Evolutionary conservation across 805 yeast genomes (phyloP).

Genomic region (Candida michaelii): DNA sequence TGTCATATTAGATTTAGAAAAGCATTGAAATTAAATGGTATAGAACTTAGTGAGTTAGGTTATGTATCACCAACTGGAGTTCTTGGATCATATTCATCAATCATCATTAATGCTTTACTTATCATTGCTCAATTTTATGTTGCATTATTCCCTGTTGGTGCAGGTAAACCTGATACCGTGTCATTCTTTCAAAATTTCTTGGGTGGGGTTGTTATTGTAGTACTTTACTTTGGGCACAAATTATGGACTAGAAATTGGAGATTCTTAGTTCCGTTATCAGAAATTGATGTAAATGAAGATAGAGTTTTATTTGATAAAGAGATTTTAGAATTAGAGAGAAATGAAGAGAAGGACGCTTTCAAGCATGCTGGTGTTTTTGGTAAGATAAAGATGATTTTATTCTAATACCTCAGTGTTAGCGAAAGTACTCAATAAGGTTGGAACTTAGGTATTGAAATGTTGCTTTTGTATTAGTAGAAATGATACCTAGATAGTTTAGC

Average conservation of each 20-base stretch:
- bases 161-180: slow-evolving; percentile 24
- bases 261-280: slow-evolving; percentile 24
- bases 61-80: slow-evolving; percentile 41
- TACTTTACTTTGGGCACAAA: slow-evolving; percentile 34
- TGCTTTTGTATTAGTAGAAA: no score
- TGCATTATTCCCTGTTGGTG: slow-evolving; percentile 40
- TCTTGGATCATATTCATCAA: slow-evolving; percentile 38
- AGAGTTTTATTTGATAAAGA: slow-evolving; percentile 37
- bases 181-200: slow-evolving; percentile 35
- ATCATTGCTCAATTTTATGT: slow-evolving; percentile 46
- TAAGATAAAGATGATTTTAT: slow-evolving; percentile 12
- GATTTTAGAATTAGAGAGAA: slow-evolving; percentile 30
- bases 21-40: slow-evolving; percentile 33
- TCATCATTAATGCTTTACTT: slow-evolving; percentile 30
- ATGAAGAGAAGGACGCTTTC: slow-evolving; percentile 23
- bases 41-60: slow-evolving; percentile 30
- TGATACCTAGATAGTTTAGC: no score
- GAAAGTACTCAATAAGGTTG: no score
- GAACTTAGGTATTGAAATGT: no score
- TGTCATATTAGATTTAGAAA: slow-evolving; percentile 42
- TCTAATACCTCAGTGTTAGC: no score
- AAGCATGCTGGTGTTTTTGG: slow-evolving; percentile 18
- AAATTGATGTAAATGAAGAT: slow-evolving; percentile 31
- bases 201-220: slow-evolving; percentile 32
- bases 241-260: slow-evolving; percentile 32